Evolutionary conservation across 257 asterid genomes (phyloP), one percentile per base, ranked within the genome.

Genomic region (Datura wrightii): DNA sequence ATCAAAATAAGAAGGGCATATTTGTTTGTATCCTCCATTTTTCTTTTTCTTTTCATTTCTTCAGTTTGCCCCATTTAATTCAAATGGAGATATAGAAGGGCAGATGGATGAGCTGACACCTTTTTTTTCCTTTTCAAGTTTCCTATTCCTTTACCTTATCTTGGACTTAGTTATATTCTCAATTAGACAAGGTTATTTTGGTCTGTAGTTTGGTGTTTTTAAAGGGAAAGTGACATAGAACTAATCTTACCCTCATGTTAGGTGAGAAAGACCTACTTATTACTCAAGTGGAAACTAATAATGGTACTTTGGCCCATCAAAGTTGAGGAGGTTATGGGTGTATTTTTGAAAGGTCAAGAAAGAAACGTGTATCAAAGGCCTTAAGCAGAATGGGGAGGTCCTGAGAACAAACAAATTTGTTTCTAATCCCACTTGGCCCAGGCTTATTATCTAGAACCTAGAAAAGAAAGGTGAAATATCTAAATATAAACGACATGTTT

Each of bases 361-460:
- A 60, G 67, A 60, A 60, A 60, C 13, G 2, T 60, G 59, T 19
- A 46, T 19, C 59, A 72, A 72, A 72, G 80, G 80, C 80, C 80
- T 10, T n/a, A 71, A 44, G 3, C 55, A 44, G 44, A 56, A n/a
- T 1, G 5, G 2, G 10, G 0, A 72, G 14, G 80, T 72, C 56
- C 44, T 72, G 58, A 44, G 10, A 72, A 44, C 80, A 9, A 72
- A n/a, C 80, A 9, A 10, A 72, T n/a, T 44, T 44, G 80, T 72
- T 44, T 44, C 80, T n/a, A 72, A 72, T n/a, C 39, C 18, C 58
- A 72, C 13, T 70, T 41, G 54, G 42, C 2, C 79, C 36, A 42
- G 39, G 58, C 58, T 72, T 44, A 44, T 48, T 4, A 34, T 24
- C 41, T 24, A 41, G 10, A 62, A 24, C 70, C 70, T 62, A 31